Percentiles rank a stretch among this genome's conserved stretches.
phyloP scores from a whole-genome alignment of 192 early-diverging fungal species.

The Pilaira anomala region DNA sequence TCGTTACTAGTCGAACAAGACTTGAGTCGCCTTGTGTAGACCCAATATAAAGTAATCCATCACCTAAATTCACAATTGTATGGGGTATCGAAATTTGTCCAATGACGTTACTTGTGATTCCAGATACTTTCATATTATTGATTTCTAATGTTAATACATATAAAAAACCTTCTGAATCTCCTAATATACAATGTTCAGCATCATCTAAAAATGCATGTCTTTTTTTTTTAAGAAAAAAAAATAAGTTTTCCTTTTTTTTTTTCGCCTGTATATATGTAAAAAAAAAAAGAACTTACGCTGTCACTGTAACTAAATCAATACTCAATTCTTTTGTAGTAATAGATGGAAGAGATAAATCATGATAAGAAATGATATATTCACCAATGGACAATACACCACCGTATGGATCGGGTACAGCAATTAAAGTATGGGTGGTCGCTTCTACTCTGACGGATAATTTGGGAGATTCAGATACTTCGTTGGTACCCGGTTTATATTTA shows the following conservation, averaged over 20 bases:
- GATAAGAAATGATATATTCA: conserved; percentile 55
- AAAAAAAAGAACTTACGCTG: conserved; percentile 28
- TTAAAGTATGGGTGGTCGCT: conserved; percentile 43
- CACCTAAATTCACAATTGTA: conserved; percentile 64
- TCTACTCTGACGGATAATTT: conserved; percentile 36
- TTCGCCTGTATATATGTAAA: too few species aligned
- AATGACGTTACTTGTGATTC: conserved; percentile 25
- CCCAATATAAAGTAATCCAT: conserved; percentile 76
- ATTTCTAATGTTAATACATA: conserved; percentile 43
- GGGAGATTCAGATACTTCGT: neutral
- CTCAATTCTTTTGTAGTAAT: conserved; percentile 29
- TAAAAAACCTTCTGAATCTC: conserved; percentile 63
- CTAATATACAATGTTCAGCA: conserved; percentile 62
- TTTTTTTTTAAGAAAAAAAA: neutral
- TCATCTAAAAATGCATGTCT: conserved; percentile 53
- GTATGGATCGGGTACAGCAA: conserved; percentile 55
- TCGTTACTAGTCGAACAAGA: conserved; percentile 58
- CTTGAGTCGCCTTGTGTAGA: conserved; percentile 85
- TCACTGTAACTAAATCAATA: conserved; percentile 49
- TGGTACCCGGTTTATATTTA: conserved; percentile 45
- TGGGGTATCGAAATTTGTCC: conserved; percentile 48
- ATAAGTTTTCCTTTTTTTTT: too few species aligned
- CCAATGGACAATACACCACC: conserved; percentile 56
- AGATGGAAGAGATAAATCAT: conserved; percentile 23
- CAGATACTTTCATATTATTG: conserved; percentile 16